Evolutionary conservation across 2,329 filamentous ascomycete genomes (phyloP).

Genomic region (Madurella fahalii): DNA sequence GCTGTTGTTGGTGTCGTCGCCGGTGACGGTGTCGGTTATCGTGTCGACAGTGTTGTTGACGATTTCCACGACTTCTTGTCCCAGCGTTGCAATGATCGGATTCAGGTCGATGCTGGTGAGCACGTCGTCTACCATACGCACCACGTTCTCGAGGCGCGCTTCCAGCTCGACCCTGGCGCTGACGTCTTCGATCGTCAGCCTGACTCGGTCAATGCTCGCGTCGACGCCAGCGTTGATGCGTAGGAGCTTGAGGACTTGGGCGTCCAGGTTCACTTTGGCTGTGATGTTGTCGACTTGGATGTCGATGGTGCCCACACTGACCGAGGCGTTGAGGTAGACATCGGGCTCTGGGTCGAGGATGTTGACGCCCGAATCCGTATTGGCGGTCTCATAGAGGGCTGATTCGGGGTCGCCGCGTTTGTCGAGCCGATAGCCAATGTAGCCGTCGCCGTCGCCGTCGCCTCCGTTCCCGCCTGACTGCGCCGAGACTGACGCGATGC

Average conservation of each 20-base stretch:
- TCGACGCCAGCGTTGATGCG: slow-evolving; percentile 59
- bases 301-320: slow-evolving; percentile 55
- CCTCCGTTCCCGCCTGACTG: slow-evolving; percentile 17
- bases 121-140: slow-evolving; percentile 56
- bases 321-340: slow-evolving; percentile 56
- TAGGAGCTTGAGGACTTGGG: slow-evolving; percentile 54
- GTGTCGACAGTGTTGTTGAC: slow-evolving; percentile 38
- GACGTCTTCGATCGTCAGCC: slow-evolving; percentile 54
- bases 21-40: slow-evolving; percentile 22
- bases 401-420: slow-evolving; percentile 48
- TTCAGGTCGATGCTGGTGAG: slow-evolving; percentile 58
- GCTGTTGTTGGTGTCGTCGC: slow-evolving; percentile 5
- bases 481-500: slow-evolving; percentile 26
- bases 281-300: slow-evolving; percentile 57
- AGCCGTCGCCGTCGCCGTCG: slow-evolving; percentile 44
- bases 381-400: slow-evolving; percentile 50
- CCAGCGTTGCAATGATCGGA: slow-evolving; percentile 53
- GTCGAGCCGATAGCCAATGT: slow-evolving; percentile 52
- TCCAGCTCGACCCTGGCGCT: slow-evolving; percentile 56
- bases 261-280: slow-evolving; percentile 57
- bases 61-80: slow-evolving; percentile 45
- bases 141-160: slow-evolving; percentile 56
- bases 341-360: slow-evolving; percentile 47
- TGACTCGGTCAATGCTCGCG: slow-evolving; percentile 53
- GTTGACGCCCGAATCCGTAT: slow-evolving; percentile 40